Evolutionary conservation across 2,329 filamentous ascomycete genomes (phyloP), one percentile per base, ranked within the genome.

Genomic region (Stemphylium beticola): DNA sequence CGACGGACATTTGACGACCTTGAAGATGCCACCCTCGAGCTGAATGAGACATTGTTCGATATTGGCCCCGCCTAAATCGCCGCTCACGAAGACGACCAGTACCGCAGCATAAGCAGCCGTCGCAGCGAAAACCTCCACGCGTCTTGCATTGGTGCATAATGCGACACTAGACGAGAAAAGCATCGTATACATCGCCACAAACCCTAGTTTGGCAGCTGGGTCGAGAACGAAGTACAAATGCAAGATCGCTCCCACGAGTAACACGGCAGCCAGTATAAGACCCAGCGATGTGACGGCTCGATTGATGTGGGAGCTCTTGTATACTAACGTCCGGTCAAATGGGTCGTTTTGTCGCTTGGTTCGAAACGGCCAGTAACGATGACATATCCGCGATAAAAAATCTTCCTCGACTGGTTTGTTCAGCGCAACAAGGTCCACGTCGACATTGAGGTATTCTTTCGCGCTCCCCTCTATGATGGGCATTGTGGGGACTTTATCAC

Each of bases 31-130:
- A 6, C 53, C 53, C n/a, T 51, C 46, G 7, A 57, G 49, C 17
- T 59, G 53, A 9, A 59, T 24, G 3, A 49, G n/a, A 34, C 46
- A 49, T 20, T 41, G 46, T n/a, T 34, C 24, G 9, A 18, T 34
- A 8, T 51, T 44, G 18, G 17, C 34, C 2, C 56, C 48, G n/a
- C 60, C 60, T 2, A 69, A 44, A 50, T 65, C 59, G 0, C 64
- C 58, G 29, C 57, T 63, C 3, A 68, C 53, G 34, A 67, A 69
- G 8, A 67, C 64, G 12, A 66, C 65, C 15, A 61, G 54, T 5
- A 65, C 61, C 15, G 64, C 65, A 1, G 63, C 64, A 40, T 66
- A 68, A 3, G 60, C 62, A 9, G 66, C 64, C 6, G 66, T 66
- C 29, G 66, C 57, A 18, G 60, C 64, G 46, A 69, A 68, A 3